Evolutionary conservation across 306 rosid genomes (phyloP).

Genomic region (Senna siamea): DNA sequence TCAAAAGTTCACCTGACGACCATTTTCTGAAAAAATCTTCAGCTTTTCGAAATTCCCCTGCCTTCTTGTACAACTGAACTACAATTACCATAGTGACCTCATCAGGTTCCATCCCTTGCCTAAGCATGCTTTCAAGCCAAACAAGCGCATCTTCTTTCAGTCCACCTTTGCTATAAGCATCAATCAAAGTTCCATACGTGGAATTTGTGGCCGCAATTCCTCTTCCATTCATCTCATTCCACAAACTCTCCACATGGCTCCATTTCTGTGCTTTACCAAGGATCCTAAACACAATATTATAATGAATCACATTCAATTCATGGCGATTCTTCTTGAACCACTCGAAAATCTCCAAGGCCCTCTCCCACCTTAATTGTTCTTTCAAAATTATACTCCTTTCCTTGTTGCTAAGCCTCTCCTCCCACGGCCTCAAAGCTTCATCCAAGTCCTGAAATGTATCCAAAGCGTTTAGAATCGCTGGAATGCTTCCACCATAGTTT

Average conservation of each 20-base stretch:
- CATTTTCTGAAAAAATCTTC: slow-evolving; percentile 78
- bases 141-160: slow-evolving; percentile 66
- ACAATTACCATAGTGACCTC: slow-evolving; percentile 95
- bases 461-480: slow-evolving; percentile 69
- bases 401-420: slow-evolving; percentile 63
- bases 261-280: slow-evolving; percentile 75
- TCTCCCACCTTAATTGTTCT: slow-evolving; percentile 79
- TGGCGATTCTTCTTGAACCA: slow-evolving; percentile 75
- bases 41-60: slow-evolving; percentile 78
- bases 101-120: slow-evolving; percentile 81
- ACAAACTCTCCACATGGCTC: slow-evolving; percentile 63
- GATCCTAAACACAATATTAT: slow-evolving; percentile 71
- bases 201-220: slow-evolving; percentile 82
- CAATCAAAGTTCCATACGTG: slow-evolving; percentile 92
- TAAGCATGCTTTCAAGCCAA: slow-evolving; percentile 83
- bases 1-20: slow-evolving; percentile 60
- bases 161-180: slow-evolving; percentile 83
- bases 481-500: slow-evolving; percentile 77
- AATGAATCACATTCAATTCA: slow-evolving; percentile 87
- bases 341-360: slow-evolving; percentile 80
- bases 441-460: slow-evolving; percentile 58
- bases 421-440: slow-evolving; percentile 81
- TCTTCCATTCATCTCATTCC: slow-evolving; percentile 74
- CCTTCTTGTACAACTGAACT: slow-evolving; percentile 85
- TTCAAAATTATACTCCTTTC: slow-evolving; percentile 93